Conservation (phyloP, 139 green algal genomes). For the Prasinococcaceae sp. region DNA sequence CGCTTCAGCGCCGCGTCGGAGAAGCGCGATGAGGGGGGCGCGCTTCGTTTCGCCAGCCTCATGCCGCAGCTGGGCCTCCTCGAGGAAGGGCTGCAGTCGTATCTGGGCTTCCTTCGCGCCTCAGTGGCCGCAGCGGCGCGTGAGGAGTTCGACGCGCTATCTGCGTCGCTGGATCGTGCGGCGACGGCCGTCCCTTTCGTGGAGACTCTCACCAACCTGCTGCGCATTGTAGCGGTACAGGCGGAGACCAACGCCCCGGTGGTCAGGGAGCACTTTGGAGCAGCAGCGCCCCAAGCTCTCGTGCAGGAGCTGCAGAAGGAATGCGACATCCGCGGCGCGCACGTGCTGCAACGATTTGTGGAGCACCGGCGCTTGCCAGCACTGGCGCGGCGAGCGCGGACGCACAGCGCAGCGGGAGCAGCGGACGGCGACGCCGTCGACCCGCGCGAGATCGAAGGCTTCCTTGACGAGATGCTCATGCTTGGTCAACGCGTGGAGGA, state of each 20-base stretch:
- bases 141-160: slow-evolving; percentile 37
- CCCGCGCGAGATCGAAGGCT: slow-evolving; percentile 43
- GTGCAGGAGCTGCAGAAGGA: slow-evolving; percentile 26
- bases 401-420: not conserved
- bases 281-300: slow-evolving; percentile 13
- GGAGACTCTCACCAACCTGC: slow-evolving; percentile 49
- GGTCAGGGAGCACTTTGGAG: not conserved
- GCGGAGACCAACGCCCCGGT: not conserved
- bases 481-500: slow-evolving; percentile 70
- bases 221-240: no score
- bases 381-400: slow-evolving; percentile 7
- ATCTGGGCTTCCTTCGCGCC: slow-evolving; percentile 36
- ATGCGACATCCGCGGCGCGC: slow-evolving; percentile 44
- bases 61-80: slow-evolving; percentile 56
- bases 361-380: slow-evolving; percentile 33
- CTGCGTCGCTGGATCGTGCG: slow-evolving; percentile 20
- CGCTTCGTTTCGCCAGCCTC: slow-evolving; percentile 60
- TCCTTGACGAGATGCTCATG: slow-evolving; percentile 64
- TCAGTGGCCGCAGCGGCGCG: slow-evolving; percentile 31
- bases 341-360: slow-evolving; percentile 57
- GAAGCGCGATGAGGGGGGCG: slow-evolving; percentile 38
- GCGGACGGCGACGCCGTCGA: slow-evolving; percentile 20
- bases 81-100: slow-evolving; percentile 48
- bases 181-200: slow-evolving; percentile 37
- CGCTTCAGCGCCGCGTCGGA: slow-evolving; percentile 40